Evolutionary conservation across 805 yeast species (phyloP).

Genomic region (Ogataea naganishii): DNA sequence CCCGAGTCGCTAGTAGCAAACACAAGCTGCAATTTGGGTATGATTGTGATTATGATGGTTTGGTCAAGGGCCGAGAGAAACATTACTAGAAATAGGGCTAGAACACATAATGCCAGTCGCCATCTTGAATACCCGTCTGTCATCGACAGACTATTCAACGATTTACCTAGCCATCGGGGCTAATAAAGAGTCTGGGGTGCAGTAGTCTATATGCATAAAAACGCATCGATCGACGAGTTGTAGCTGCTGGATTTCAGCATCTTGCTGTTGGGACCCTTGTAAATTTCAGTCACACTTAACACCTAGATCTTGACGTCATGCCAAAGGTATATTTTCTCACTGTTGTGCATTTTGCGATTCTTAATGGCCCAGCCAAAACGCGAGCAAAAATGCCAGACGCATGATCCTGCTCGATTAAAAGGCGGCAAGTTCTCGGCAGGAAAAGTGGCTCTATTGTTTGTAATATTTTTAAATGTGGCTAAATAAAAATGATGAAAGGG

Average conservation of each 20-base stretch:
- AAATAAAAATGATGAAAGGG: no score
- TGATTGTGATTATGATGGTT: conserved; percentile 45
- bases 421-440: no score
- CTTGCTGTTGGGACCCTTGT: not conserved
- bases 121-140: not conserved
- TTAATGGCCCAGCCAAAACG: no score
- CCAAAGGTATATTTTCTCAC: no score
- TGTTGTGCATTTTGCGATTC: no score
- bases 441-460: no score
- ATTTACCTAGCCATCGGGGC: not conserved
- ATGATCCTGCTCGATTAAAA: no score
- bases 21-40: conserved; percentile 38
- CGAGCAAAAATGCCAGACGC: no score
- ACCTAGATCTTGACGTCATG: no score
- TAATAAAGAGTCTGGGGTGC: not conserved
- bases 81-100: conserved; percentile 12
- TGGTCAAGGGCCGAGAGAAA: conserved; percentile 42
- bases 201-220: not conserved
- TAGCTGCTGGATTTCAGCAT: not conserved
- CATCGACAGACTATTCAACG: not conserved
- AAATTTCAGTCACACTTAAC: not conserved
- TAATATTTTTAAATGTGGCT: no score
- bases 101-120: conserved; percentile 6
- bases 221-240: not conserved
- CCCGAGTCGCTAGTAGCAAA: conserved; percentile 44